A percentile compares a stretch with the other conserved stretches of the same genome.
phyloP scores from a whole-genome alignment of 805 yeast species.

The Millerozyma miso region DNA sequence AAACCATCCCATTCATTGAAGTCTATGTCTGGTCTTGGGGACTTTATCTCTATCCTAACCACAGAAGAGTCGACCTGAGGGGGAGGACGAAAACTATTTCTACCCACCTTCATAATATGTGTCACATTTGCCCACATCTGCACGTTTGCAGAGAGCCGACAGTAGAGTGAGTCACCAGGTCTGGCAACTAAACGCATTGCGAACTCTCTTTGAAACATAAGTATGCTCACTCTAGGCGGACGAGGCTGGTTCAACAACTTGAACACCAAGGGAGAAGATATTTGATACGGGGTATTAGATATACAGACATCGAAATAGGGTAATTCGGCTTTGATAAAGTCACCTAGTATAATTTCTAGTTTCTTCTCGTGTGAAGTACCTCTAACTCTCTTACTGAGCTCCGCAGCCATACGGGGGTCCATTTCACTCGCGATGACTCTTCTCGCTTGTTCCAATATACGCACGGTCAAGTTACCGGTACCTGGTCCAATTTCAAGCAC shows the following conservation, averaged over 20 bases:
- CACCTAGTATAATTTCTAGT: constrained; percentile 88
- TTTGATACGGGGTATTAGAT: constrained; percentile 96
- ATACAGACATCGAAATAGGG: constrained; percentile 96
- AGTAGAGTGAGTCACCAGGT: constrained; percentile 93
- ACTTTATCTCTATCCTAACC: constrained; percentile 86
- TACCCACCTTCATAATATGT: constrained; percentile 97
- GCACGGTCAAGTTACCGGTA: constrained; percentile 94
- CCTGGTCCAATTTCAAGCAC: constrained; percentile 99
- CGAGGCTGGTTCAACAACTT: constrained; percentile 83
- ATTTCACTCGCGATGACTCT: constrained; percentile 96
- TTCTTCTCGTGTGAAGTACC: constrained; percentile 94
- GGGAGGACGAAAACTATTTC: constrained; percentile 95
- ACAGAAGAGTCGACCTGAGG: constrained; percentile 98
- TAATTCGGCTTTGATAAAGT: constrained; percentile 90
- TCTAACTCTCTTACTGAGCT: constrained; percentile 92
- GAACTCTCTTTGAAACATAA: constrained; percentile 97
- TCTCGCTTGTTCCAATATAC: constrained; percentile 86
- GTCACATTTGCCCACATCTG: constrained; percentile 99
- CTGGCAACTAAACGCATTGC: constrained; percentile 90
- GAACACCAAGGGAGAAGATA: constrained; percentile 94
- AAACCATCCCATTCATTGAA: constrained; percentile 97
- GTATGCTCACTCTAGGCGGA: constrained; percentile 91
- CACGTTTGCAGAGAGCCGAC: constrained; percentile 91
- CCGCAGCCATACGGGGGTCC: constrained; percentile 99
- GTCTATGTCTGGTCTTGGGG: constrained; percentile 91